A percentile compares a stretch with the other conserved stretches of the same genome.
These are phyloP conservation scores for Eucalyptus coolabah DNA, from an alignment of 345 rosid genomes.

Conservation along the genomic window DNA sequence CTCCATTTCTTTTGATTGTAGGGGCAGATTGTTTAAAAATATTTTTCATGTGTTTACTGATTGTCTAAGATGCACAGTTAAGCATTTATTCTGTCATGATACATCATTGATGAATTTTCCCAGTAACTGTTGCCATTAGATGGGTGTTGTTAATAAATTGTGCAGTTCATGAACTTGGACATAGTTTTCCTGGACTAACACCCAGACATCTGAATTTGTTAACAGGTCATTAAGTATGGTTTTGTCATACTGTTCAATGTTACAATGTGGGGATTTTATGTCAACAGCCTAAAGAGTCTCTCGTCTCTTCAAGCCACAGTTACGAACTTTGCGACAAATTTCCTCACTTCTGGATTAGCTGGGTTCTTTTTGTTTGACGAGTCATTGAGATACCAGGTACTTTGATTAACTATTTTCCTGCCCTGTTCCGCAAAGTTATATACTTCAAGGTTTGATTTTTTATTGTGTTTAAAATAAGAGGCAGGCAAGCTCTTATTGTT, in stretches of 20 bases:
- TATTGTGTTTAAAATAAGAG: neutral
- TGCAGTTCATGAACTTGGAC: neutral
- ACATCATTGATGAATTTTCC: neutral
- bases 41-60: neutral
- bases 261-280: slow-evolving; percentile 89
- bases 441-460: neutral
- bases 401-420: neutral
- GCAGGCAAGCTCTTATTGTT: neutral
- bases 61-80: neutral
- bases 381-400: slow-evolving; percentile 43
- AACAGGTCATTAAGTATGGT: slow-evolving; percentile 52
- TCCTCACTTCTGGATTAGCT: slow-evolving; percentile 75
- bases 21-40: neutral
- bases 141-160: neutral
- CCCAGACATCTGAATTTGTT: neutral
- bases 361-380: slow-evolving; percentile 72
- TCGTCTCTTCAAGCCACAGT: slow-evolving; percentile 84
- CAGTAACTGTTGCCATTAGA: neutral
- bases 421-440: neutral
- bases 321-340: slow-evolving; percentile 82
- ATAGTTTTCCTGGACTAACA: neutral
- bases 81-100: neutral
- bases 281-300: slow-evolving; percentile 82
- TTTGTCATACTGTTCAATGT: slow-evolving; percentile 55
- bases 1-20: neutral